Base-by-base conservation (phyloP, 257 asterid species). In the Apocynum venetum region DNA sequence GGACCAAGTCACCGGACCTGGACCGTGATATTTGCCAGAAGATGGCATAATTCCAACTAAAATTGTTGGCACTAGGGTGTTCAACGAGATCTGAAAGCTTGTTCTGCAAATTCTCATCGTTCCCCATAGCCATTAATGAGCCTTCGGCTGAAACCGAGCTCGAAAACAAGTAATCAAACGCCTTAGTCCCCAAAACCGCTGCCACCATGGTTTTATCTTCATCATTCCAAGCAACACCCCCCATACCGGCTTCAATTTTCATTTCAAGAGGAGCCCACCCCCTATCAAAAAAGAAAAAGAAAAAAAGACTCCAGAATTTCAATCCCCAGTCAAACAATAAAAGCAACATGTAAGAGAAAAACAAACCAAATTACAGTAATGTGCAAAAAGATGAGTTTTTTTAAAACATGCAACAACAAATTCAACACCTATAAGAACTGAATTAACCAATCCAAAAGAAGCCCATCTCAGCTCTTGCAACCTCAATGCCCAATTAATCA, bases 71-170 rank as follows among this genome's bases (percentile, higher is more conserved):
- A 83, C 87, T 86, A 0, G 97, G 92, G 71, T 72, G 83, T 73
- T 96, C 99, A 66, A 96, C 99, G 2, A 96, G 99, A 89, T 96
- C 98, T 72, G 98, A 87, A 20, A 96, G 97, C 96, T 90, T 89
- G 76, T 82, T 88, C 91, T 96, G 99, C 80, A 96, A 78, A 82
- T 87, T 89, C 86, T 89, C 98, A 82, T 88, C 97, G 72, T 84
- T 90, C 20, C 89, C 97, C 86, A 91, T 83, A 51, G 91, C 92
- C 93, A 90, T 86, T 66, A 91, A 85, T 2, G 97, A 89, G 80
- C 96, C 90, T 76, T 96, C 97, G 41, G 96, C 94, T 4, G 88
- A 84, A 69, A 90, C 90, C 4, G 93, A 88, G 83, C 93, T 88
- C n/a, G 89, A 85, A 59, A 87, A 90, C 91, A 96, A 84, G 89